Evolutionary conservation across 768 basidiomycete species (phyloP).

Genomic region (Leucosporidium creatinivorum): DNA sequence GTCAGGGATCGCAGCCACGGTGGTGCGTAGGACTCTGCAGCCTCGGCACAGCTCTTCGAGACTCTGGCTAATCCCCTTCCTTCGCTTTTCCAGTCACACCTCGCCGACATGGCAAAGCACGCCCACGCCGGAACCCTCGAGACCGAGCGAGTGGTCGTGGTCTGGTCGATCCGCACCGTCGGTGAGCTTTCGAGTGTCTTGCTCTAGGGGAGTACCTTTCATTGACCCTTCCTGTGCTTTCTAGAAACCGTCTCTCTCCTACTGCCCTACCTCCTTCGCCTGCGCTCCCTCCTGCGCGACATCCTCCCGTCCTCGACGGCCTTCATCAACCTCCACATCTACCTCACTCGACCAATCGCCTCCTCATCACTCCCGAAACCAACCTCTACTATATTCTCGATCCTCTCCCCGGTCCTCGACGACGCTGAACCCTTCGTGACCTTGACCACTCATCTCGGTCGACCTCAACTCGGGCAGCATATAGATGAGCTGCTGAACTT

Average conservation of each 20-base stretch:
- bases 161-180: constrained; percentile 1
- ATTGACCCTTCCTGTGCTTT: no score
- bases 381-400: neutral
- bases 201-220: neutral
- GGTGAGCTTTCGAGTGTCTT: neutral
- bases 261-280: constrained; percentile 1
- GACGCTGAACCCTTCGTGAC: neutral
- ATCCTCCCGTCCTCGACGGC: neutral
- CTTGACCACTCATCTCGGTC: neutral
- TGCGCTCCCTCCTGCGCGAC: neutral
- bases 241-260: constrained; percentile 3
- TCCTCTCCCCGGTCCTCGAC: neutral
- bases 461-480: neutral
- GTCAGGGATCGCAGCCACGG: neutral
- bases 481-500: neutral
- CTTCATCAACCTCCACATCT: constrained; percentile 1
- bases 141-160: constrained; percentile 5
- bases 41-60: no score
- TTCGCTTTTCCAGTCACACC: neutral
- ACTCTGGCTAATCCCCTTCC: no score
- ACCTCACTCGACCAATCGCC: neutral
- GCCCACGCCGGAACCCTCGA: neutral
- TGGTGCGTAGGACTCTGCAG: neutral
- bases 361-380: neutral
- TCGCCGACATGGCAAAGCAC: neutral